phyloP scores from a whole-genome alignment of 768 basidiomycete species.

The Agaricus bisporus region DNA sequence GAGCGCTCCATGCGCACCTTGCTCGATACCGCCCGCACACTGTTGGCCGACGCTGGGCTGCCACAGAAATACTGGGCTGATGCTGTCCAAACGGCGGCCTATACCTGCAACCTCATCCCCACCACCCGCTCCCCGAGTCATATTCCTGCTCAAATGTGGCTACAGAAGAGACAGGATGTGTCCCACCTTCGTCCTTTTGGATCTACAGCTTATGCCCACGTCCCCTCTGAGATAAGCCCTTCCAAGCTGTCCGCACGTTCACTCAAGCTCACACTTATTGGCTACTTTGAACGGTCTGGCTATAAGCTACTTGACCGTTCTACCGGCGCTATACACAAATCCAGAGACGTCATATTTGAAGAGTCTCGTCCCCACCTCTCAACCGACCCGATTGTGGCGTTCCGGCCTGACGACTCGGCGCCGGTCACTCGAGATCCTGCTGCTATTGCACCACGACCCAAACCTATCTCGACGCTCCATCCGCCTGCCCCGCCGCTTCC shows the following conservation, averaged over 20 bases:
- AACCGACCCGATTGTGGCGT: no score
- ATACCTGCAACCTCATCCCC: constrained; percentile 10
- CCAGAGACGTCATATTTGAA: constrained; percentile 20
- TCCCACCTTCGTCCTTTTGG: constrained; percentile 24
- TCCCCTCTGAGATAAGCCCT: constrained; percentile 10
- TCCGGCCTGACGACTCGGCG: no score
- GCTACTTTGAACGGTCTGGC: constrained; percentile 16
- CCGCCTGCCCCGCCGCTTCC: no score
- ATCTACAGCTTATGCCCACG: constrained; percentile 22
- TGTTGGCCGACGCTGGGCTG: constrained; percentile 18
- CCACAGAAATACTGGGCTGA: constrained; percentile 15
- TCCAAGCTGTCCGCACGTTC: constrained; percentile 13
- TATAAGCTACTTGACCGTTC: constrained; percentile 16
- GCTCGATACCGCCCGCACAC: constrained; percentile 16
- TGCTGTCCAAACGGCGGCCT: constrained; percentile 2
- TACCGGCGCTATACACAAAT: constrained; percentile 10
- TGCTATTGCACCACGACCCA: no score
- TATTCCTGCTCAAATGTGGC: constrained; percentile 15
- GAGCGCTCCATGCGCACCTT: constrained; percentile 23
- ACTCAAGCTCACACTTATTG: constrained; percentile 15
- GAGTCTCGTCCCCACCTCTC: constrained; percentile 14
- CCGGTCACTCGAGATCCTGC: no score
- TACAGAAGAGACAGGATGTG: constrained; percentile 17
- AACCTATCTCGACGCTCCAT: no score
- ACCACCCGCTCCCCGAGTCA: constrained; percentile 10